Conservation (phyloP, 257 asterid species). For the Nicotiana benthamiana region DNA sequence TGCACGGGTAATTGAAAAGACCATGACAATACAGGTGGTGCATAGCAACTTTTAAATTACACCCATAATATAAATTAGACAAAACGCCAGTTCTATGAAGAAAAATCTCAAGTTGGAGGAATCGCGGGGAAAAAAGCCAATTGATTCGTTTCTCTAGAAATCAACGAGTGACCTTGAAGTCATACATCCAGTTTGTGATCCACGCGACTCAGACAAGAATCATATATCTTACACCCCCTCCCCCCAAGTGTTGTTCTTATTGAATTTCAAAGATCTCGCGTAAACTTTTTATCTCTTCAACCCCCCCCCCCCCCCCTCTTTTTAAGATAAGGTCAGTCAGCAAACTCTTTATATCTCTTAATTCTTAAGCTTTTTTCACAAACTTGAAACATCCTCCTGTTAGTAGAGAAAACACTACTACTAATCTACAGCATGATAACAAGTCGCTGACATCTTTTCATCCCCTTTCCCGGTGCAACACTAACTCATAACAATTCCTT, state of each 20-base stretch:
- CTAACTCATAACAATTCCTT: neutral
- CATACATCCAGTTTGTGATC: no score
- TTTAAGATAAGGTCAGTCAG: no score
- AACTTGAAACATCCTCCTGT: neutral
- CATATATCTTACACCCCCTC: no score
- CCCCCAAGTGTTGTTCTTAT: no score
- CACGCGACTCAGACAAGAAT: no score
- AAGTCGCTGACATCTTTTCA: neutral
- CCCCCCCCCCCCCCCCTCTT: no score
- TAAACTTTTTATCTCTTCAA: no score
- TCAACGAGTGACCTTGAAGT: no score
- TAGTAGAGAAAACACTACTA: neutral
- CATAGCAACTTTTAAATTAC: neutral
- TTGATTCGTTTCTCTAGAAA: no score
- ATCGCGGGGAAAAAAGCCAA: no score
- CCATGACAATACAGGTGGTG: neutral
- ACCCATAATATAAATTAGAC: neutral
- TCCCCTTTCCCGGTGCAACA: neutral
- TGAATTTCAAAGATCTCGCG: no score
- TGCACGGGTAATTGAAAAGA: neutral
- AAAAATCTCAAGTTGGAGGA: no score
- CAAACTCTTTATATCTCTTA: neutral
- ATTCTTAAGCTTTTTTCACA: neutral
- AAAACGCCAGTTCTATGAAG: neutral
- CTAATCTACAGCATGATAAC: neutral